Evolutionary conservation across 495 filamentous ascomycete genomes (phyloP), one percentile per base, ranked within the genome.

Genomic region (Penicillium cataractarum): DNA sequence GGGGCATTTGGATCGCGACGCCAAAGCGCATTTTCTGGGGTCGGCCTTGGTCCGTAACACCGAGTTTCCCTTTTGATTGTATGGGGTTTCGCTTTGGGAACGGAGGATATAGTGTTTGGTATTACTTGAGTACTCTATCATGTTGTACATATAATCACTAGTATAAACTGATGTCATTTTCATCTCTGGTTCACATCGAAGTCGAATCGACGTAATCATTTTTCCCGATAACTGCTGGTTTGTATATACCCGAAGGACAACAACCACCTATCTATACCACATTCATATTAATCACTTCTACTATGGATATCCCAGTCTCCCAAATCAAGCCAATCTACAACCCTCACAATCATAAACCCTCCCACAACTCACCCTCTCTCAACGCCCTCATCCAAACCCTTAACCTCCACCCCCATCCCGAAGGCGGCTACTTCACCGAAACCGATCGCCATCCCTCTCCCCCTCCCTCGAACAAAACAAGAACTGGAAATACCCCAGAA

Each of bases 371-470:
- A 22, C 24, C 42, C 19, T 9, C 19, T 22, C 9, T 79, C 39
- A 61, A 76, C 54, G 49, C 69, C 40, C 64, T 84, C 13, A 83
- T 89, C 69, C 33, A 57, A 15, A 63, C 67, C 26, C 77, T 89
- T 24, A 19, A 70, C 26, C 74, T 87, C 6, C 62, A 69, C 29
- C 73, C 78, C 12, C 87, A 90, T 71, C 74, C 83, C 57, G 86
- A 88, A 76, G 87, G 87, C 32, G 89, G 87, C 48, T 91, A 85
- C 73, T 90, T 84, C 67, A 71, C 66, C 52, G 85, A 88, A 70
- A 89, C 85, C 6, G 84, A 92, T 74, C 82, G 83, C 27, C 76
- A 4, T 82, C 82, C 56, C 82, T 84, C 1, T 86, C 86, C 61
- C 1, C 24, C 27, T 22, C 26, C n/a, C n/a, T 26, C 35, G 24